Base-by-base conservation (phyloP, 163 green algal genomes). In the Dunaliella salina region DNA sequence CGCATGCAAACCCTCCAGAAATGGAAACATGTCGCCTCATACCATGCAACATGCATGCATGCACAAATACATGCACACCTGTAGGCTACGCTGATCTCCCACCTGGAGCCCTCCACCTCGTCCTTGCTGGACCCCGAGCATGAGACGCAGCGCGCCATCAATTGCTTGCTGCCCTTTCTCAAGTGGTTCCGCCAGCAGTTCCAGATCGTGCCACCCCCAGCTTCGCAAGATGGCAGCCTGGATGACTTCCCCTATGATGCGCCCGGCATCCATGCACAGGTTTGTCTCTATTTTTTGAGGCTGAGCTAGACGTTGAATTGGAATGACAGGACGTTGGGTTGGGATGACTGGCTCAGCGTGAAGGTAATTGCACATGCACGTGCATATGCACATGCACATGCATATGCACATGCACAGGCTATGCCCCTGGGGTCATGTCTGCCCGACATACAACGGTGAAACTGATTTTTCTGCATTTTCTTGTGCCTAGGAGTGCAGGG, bases 91-190 rank as follows among this genome's bases (percentile, higher is more conserved):
- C 32, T 83, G 4, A 72, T 90, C 29, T 90, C 87, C 22, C 33
- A 85, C 80, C 35, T 88, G 34, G 81, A 86, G 33, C 35, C 72
- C n/a, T 32, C 24, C 8, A 32, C 79, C 1, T 46, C 69, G 0
- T n/a, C 81, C 17, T 72, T 40, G 30, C 84, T 87, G 69, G 34
- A 83, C 33, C 80, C 40, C 1, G 24, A 45, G 0, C 33, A 85
- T 26, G 87, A 88, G 81, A 67, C 81, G 71, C 87, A 88, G 75
- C 81, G 81, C 3, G 81, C 81, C 80, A 86, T 90, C 81, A 87
- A 90, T 84, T 86, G 87, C 25, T 35, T 90, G 71, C 45, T 67
- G 81, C 85, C 80, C n/a, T 33, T 91, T 46, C 75, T 88, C 80
- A 40, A 78, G 35, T 87, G 87, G 81, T 88, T 93, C 72, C 75